Evolutionary conservation across 2,329 filamentous ascomycete species (phyloP), one percentile per base, ranked within the genome.

Genomic region (Colletotrichum graminicola): DNA sequence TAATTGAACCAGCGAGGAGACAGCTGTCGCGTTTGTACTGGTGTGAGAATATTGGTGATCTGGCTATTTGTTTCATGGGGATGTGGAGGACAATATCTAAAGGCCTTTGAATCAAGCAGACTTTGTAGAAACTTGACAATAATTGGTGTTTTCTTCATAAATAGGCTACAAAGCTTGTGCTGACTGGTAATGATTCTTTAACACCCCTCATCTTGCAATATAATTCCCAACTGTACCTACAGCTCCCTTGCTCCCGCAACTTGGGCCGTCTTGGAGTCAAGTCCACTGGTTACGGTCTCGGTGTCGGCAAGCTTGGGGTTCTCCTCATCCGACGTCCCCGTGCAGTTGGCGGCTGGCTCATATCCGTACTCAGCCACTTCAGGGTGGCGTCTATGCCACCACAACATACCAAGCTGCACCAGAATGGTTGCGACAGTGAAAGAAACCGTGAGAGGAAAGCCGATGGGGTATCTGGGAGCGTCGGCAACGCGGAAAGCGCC

Each of bases 401-500:
- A 79, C 2, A 80, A 41, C 62, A 82, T 73, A 0, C 76, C 76
- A 0, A 82, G 74, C 54, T 81, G 80, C 0, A 77, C 74, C 3
- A 77, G 14, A 10, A 82, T 79, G 1, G 78, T 79, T 0, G 74
- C 75, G 1, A 78, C 79, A 0, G 75, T 76, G 34, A 82, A 80
- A 0, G 80, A 79, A 0, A 79, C 79, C 0, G 78, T 76, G 1
- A 82, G 71, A 0, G 81, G 80, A 62, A 82, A 82, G 5, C 81
- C 81, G 5, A 82, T 76, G 0, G 80, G 79, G 47, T 82, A 82
- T 3, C 73, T 71, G 0, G 81, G 80, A 0, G 80, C 76, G 54
- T 82, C 80, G 0, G 76, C 74, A 0, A 80, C 80, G 26, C 78
- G 76, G 63, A 80, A 82, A 0, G 79, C 80, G 0, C 81, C 75